Conservation (phyloP, 2,329 filamentous ascomycete species). For the Colletotrichum sp. region DNA sequence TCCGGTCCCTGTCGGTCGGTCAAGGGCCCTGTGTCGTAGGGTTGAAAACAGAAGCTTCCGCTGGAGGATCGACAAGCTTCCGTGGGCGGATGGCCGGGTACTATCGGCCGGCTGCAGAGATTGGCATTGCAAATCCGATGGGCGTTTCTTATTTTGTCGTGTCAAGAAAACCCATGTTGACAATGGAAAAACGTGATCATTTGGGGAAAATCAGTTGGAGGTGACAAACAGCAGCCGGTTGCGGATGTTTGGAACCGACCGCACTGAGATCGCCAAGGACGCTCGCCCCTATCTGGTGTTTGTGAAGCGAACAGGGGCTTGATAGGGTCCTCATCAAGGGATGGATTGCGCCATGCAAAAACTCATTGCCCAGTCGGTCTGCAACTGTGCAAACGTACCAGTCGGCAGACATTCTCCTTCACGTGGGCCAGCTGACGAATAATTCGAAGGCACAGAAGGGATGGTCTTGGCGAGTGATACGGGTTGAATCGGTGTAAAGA, state of each 20-base stretch:
- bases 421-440: constrained; percentile 13
- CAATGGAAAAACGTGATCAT: neutral
- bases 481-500: neutral
- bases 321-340: neutral
- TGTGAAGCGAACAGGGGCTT: neutral
- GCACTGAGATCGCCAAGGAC: neutral
- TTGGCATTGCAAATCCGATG: neutral
- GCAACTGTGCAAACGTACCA: neutral
- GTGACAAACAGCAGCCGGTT: neutral
- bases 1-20: neutral
- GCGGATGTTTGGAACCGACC: neutral
- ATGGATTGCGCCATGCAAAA: neutral
- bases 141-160: neutral
- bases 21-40: neutral
- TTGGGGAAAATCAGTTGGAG: neutral
- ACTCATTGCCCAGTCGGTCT: neutral
- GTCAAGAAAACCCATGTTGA: neutral
- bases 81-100: neutral
- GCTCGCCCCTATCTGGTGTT: neutral
- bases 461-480: neutral
- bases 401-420: neutral
- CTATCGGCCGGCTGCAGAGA: neutral
- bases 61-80: neutral
- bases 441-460: neutral
- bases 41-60: neutral